A percentile compares a stretch with the other conserved stretches of the same genome.
Evolutionary conservation across 352 stramenopile species (phyloP).

Genomic region (Aphanomyces euteiches): DNA sequence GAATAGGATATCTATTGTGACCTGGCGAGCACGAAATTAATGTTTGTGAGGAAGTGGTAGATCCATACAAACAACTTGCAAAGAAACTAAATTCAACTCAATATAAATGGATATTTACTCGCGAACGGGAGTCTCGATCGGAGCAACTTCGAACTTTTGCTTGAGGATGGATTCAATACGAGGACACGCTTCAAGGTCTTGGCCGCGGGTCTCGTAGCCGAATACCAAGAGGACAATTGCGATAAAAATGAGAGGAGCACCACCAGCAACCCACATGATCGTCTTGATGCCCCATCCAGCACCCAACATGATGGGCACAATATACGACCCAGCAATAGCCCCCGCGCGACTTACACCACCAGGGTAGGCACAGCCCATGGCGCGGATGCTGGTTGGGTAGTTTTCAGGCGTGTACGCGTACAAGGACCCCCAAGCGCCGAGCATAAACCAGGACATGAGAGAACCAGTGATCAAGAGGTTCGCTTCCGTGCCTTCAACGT

Average conservation of each 20-base stretch:
- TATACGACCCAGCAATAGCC: conserved; percentile 59
- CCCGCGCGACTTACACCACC: conserved; percentile 64
- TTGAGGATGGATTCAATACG: conserved; percentile 15
- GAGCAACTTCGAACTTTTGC: background rate
- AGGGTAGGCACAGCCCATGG: conserved; percentile 60
- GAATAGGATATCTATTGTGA: too few species aligned
- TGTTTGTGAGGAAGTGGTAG: too few species aligned
- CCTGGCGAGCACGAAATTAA: too few species aligned
- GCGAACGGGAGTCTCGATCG: background rate
- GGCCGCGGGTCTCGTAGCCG: conserved; percentile 62
- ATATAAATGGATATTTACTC: background rate
- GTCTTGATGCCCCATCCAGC: conserved; percentile 46
- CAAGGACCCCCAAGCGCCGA: conserved; percentile 60
- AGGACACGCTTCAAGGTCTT: conserved; percentile 47
- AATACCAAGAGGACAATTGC: conserved; percentile 50
- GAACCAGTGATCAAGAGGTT: conserved; percentile 49
- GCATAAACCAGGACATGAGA: conserved; percentile 64
- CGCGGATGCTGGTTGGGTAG: conserved; percentile 66
- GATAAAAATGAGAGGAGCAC: conserved; percentile 51
- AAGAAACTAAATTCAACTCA: too few species aligned
- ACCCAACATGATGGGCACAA: conserved; percentile 56
- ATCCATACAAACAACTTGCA: too few species aligned
- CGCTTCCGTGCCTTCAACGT: conserved; percentile 44
- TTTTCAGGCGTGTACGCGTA: conserved; percentile 76
- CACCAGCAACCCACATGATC: conserved; percentile 71